Evolutionary conservation across 495 filamentous ascomycete species (phyloP), one percentile per base, ranked within the genome.

Genomic region (Astrothelium subdiscretum): DNA sequence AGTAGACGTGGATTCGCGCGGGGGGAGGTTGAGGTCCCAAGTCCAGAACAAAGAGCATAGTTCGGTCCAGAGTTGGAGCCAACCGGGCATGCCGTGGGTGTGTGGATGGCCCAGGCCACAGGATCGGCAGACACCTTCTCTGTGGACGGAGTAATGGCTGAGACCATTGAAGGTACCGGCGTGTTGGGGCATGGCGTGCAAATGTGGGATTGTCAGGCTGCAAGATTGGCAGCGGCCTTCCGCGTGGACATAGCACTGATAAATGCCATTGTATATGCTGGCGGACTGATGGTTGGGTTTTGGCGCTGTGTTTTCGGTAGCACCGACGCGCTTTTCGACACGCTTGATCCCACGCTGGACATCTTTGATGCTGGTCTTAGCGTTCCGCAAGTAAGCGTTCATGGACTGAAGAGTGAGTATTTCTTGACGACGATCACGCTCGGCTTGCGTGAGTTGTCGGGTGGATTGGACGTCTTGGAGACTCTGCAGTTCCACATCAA

Each of bases 341-440:
- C 73, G 62, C 40, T 65, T 68, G 35, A 76, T 65, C 24, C 74
- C 71, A 6, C 67, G 63, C 38, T 68, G 70, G 0, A 70, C 73
- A 40, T 76, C 74, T 62, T 69, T 69, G 31, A 76, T 67, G 58
- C 65, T 72, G 15, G 69, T 73, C 1, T 72, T 68, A 6, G 72
- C 70, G 20, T 68, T 58, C 20, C 65, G 64, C 32, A 76, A 64
- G 32, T 70, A 66, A 22, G 65, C 60, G 59, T 75, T 73, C 74
- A 76, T 75, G 26, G 59, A 63, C 43, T 71, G 65, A 6, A 76
- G 70, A 0, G 69, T 64, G 8, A 66, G 32, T 1, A 69, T 48
- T 59, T 76, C 74, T 40, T 74, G 64, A 20, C 68, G 60, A 1
- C 72, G 65, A 38, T 74, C 70, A 20, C 68, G 66, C 62, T 74